A percentile compares a stretch with the other conserved stretches of the same genome.
Evolutionary conservation across 2,329 filamentous ascomycete species (phyloP).

Genomic region (Berkeleyomyces rouxiae): DNA sequence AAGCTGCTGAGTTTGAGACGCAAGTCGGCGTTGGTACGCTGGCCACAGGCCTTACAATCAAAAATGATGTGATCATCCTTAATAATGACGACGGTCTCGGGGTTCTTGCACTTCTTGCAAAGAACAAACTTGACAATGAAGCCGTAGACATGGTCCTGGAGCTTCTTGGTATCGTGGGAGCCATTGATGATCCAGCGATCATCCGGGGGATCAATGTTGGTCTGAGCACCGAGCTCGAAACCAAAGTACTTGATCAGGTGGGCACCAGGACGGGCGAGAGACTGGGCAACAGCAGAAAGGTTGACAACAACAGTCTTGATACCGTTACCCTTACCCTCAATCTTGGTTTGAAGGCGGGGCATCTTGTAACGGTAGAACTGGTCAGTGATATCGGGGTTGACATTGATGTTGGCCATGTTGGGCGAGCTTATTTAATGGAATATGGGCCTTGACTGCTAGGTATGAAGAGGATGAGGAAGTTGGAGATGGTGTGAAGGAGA

Average conservation of each 20-base stretch:
- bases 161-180: constrained; percentile 83
- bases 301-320: constrained; percentile 99
- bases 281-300: constrained; percentile 79
- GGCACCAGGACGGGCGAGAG: constrained; percentile 76
- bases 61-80: constrained; percentile 84
- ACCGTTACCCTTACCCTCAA: constrained; percentile 98
- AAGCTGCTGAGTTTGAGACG: constrained; percentile 93
- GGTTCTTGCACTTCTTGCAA: constrained; percentile 99
- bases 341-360: constrained; percentile 96
- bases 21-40: constrained; percentile 78
- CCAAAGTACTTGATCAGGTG: constrained; percentile 99
- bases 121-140: constrained; percentile 99
- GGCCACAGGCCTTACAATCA: constrained; percentile 97
- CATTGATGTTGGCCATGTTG: constrained; percentile 95
- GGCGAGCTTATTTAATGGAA: constrained; percentile 19
- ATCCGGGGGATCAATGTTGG: constrained; percentile 91
- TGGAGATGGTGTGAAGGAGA: not conserved
- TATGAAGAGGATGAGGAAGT: not conserved
- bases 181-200: constrained; percentile 99
- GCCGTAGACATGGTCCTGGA: constrained; percentile 94
- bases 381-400: constrained; percentile 94
- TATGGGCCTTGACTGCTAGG: constrained; percentile 5
- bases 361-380: constrained; percentile 99
- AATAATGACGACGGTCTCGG: constrained; percentile 89
- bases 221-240: constrained; percentile 96